These are phyloP conservation scores for Graphium sp. DNA, from an alignment of 2,329 filamentous ascomycete genomes.

Conservation along the genomic window DNA sequence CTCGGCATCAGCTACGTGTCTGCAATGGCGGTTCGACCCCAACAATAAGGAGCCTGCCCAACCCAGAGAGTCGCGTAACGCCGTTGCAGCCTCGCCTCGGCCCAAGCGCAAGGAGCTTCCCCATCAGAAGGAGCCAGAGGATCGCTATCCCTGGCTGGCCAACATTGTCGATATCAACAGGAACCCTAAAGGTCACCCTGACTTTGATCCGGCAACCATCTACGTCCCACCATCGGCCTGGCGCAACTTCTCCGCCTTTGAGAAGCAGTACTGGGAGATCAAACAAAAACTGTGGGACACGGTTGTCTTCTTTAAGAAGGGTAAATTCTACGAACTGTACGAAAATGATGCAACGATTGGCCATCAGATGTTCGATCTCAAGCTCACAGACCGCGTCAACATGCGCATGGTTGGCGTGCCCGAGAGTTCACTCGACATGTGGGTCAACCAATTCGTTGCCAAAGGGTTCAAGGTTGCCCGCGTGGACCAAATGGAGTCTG, in stretches of 20 bases:
- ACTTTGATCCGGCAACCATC: conserved; percentile 84
- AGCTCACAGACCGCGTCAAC: conserved; percentile 94
- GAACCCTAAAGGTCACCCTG: conserved; percentile 60
- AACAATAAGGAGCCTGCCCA: conserved; percentile 17
- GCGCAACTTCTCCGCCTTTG: conserved; percentile 77
- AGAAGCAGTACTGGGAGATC: conserved; percentile 98
- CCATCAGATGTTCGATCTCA: conserved; percentile 91
- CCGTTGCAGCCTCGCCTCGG: conserved; percentile 6
- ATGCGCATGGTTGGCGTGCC: conserved; percentile 99
- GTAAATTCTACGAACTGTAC: conserved; percentile 97
- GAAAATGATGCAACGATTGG: conserved; percentile 95
- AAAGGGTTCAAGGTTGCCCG: conserved; percentile 96
- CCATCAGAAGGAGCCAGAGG: conserved; percentile 65
- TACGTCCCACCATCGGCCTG: conserved; percentile 73
- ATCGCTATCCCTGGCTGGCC: conserved; percentile 82
- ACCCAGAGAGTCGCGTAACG: conserved; percentile 12
- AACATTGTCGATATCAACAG: conserved; percentile 72
- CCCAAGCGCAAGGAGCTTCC: conserved; percentile 45
- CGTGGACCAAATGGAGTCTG: conserved; percentile 93
- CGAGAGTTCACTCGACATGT: conserved; percentile 86
- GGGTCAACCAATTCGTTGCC: conserved; percentile 96
- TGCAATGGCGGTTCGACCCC: conserved; percentile 60
- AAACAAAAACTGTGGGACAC: conserved; percentile 97
- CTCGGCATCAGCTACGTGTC: conserved; percentile 9
- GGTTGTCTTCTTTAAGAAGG: conserved; percentile 98